Evolutionary conservation across 108 stramenopile genomes (phyloP).

Genomic region (Poteriospumella lacustris): DNA sequence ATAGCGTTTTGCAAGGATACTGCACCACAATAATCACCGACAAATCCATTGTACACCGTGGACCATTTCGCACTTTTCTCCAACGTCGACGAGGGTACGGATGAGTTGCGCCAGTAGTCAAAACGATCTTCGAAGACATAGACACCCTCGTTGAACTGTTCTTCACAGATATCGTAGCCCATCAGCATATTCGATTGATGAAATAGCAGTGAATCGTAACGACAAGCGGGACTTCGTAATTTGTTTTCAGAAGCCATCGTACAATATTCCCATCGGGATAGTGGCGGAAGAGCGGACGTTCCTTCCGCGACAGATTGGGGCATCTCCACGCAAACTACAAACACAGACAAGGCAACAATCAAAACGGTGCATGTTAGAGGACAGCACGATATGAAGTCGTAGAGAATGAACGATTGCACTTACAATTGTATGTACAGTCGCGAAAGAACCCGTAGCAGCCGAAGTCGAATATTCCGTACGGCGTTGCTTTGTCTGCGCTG

Average conservation of each 20-base stretch:
- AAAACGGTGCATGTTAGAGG: too few relatives aligned
- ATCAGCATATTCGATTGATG: not conserved
- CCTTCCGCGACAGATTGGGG: not conserved
- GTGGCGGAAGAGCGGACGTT: not conserved
- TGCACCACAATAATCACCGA: not conserved
- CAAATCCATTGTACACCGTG: not conserved
- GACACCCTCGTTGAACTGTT: not conserved
- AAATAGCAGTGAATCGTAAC: not conserved
- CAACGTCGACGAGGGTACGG: not conserved
- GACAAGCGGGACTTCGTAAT: not conserved
- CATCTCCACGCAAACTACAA: not conserved
- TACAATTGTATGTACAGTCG: not conserved
- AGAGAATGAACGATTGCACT: not conserved
- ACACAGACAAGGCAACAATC: not conserved
- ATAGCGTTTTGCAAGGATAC: not conserved
- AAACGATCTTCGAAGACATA: slow-evolving; percentile 23
- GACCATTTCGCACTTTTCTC: not conserved
- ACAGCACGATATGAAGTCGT: too few relatives aligned
- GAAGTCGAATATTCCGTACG: not conserved
- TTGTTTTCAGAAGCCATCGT: not conserved
- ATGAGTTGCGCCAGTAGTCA: not conserved
- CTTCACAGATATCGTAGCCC: slow-evolving; percentile 20
- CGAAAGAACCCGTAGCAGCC: slow-evolving; percentile 23
- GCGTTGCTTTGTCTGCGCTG: not conserved
- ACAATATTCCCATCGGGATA: not conserved